A percentile compares a stretch with the other conserved stretches of the same genome.
Evolutionary conservation across 768 basidiomycete species (phyloP).

Genomic region (Strobilomyces confusus): DNA sequence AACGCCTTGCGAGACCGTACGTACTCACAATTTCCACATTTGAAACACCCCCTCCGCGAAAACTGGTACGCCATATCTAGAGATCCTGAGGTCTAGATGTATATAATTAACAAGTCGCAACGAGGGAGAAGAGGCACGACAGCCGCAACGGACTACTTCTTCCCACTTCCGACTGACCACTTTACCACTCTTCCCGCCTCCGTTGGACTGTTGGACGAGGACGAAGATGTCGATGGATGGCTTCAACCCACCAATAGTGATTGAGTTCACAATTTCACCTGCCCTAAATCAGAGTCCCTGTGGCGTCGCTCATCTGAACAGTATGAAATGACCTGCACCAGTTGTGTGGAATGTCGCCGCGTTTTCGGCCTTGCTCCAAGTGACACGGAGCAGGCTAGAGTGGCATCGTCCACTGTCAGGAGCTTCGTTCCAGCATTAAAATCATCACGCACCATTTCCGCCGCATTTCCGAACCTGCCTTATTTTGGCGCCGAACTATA

Average conservation of each 20-base stretch:
- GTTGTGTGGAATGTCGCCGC: conserved; percentile 4
- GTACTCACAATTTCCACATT: conserved; percentile 85
- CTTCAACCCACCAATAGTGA: conserved; percentile 19
- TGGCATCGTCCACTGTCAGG: conserved; percentile 8
- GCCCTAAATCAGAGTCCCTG: conserved; percentile 33
- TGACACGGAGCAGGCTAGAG: conserved; percentile 9
- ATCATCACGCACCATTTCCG: conserved; percentile 22
- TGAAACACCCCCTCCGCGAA: conserved; percentile 87
- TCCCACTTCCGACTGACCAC: conserved; percentile 72
- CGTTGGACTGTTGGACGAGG: conserved; percentile 57
- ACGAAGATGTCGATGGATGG: conserved; percentile 40
- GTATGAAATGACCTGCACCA: conserved; percentile 8
- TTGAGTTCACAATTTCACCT: conserved; percentile 22
- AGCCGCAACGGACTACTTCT: conserved; percentile 50
- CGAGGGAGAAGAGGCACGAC: conserved; percentile 1
- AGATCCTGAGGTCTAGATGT: conserved; percentile 38
- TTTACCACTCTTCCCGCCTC: conserved; percentile 64
- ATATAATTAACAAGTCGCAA: conserved; percentile 18
- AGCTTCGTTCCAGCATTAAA: conserved; percentile 20
- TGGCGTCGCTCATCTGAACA: conserved; percentile 20
- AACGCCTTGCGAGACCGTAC: conserved; percentile 8
- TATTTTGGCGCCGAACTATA: conserved; percentile 15
- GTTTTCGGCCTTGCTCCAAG: conserved; percentile 10
- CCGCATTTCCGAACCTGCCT: conserved; percentile 21
- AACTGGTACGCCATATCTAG: conserved; percentile 72